phyloP scores from a whole-genome alignment of 805 yeast species.

The Teunomyces gatunensis region DNA sequence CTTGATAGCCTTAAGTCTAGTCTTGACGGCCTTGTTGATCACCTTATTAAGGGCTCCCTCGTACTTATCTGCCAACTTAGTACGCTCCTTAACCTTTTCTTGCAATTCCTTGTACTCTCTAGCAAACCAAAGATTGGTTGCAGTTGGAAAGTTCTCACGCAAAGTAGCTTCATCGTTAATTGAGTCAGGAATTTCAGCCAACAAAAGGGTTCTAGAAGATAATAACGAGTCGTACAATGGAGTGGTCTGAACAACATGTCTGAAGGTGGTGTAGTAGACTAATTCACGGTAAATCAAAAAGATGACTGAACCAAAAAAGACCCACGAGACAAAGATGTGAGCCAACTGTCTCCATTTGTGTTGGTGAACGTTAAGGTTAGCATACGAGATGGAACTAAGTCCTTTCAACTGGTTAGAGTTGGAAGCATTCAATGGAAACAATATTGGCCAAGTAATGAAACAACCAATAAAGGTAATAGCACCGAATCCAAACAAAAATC shows the following conservation, averaged over 20 bases:
- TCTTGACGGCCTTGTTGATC: slow-evolving; percentile 56
- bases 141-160: slow-evolving; percentile 60
- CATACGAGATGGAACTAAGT: slow-evolving; percentile 61
- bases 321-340: slow-evolving; percentile 74
- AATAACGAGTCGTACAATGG: slow-evolving; percentile 69
- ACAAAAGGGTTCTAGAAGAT: slow-evolving; percentile 68
- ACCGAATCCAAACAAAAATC: slow-evolving; percentile 59
- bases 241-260: slow-evolving; percentile 72
- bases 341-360: slow-evolving; percentile 68
- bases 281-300: slow-evolving; percentile 72
- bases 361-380: slow-evolving; percentile 45
- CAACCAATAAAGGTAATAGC: slow-evolving; percentile 53
- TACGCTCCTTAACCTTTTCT: slow-evolving; percentile 59
- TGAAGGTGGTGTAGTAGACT: slow-evolving; percentile 64
- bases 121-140: slow-evolving; percentile 59
- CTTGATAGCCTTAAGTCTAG: slow-evolving; percentile 54
- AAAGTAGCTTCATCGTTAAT: slow-evolving; percentile 49
- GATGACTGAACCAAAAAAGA: slow-evolving; percentile 62
- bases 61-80: slow-evolving; percentile 56
- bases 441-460: slow-evolving; percentile 59
- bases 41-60: slow-evolving; percentile 66
- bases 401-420: slow-evolving; percentile 57
- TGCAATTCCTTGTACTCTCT: slow-evolving; percentile 58
- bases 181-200: slow-evolving; percentile 62
- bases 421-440: slow-evolving; percentile 73